phyloP scores from a whole-genome alignment of 2,329 filamentous ascomycete genomes.

The Neofusicoccum sp. region DNA sequence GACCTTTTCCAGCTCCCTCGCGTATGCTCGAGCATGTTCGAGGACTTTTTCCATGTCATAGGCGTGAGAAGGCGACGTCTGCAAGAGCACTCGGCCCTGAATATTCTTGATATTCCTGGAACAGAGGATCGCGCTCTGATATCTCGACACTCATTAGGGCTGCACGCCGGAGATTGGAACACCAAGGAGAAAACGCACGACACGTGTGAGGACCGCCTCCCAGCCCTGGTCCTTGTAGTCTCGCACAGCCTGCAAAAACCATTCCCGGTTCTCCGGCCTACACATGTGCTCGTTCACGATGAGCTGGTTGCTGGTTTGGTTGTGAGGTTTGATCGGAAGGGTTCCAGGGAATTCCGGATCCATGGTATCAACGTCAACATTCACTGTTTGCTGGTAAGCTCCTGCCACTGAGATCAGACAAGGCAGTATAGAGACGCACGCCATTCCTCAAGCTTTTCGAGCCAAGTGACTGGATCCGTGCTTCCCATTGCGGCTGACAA shows the following conservation, averaged over 20 bases:
- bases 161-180: neutral
- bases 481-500: conserved; percentile 34
- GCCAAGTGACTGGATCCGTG: conserved; percentile 36
- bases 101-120: conserved; percentile 49
- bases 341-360: conserved; percentile 48
- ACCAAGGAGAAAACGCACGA: conserved; percentile 28
- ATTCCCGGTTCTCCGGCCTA: conserved; percentile 43
- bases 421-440: conserved; percentile 27
- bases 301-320: conserved; percentile 53
- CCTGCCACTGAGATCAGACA: neutral
- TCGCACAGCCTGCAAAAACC: conserved; percentile 43
- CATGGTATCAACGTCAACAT: conserved; percentile 55
- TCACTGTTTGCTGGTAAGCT: conserved; percentile 35
- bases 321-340: conserved; percentile 47
- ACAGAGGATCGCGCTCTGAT: conserved; percentile 47
- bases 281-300: conserved; percentile 50
- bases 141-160: neutral
- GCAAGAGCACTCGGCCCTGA: conserved; percentile 49
- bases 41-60: conserved; percentile 48
- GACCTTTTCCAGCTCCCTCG: conserved; percentile 45
- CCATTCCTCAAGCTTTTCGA: conserved; percentile 46
- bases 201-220: conserved; percentile 50
- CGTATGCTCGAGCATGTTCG: conserved; percentile 49
- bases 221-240: conserved; percentile 48
- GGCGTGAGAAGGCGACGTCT: conserved; percentile 48